These are phyloP conservation scores for Massospora cicadina DNA, from an alignment of 371 early-diverging fungal genomes.

Conservation along the genomic window DNA sequence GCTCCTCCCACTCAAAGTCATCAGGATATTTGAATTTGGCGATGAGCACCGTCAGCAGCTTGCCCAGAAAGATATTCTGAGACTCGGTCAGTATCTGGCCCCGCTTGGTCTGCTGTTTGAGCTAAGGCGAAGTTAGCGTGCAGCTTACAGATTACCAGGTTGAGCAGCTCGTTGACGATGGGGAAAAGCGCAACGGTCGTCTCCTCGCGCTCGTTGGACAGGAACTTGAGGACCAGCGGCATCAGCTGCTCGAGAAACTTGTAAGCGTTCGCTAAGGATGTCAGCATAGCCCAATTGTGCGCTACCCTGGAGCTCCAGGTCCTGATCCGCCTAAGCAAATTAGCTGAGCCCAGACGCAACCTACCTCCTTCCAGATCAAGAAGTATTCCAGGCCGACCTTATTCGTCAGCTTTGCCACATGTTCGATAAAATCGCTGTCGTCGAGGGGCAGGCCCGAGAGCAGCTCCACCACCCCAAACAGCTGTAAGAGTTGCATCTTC, in stretches of 20 bases:
- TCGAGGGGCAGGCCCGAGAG: conserved; percentile 23
- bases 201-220: conserved; percentile 68
- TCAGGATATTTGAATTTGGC: conserved; percentile 79
- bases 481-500: conserved; percentile 67
- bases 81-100: conserved; percentile 31
- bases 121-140: conserved; percentile 17
- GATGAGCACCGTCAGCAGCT: conserved; percentile 53
- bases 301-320: conserved; percentile 12
- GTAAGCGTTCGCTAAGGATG: conserved; percentile 22
- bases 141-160: conserved; percentile 24
- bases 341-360: background rate
- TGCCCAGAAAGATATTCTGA: conserved; percentile 47
- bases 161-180: conserved; percentile 45
- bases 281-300: conserved; percentile 15
- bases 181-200: conserved; percentile 54
- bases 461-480: conserved; percentile 47
- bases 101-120: conserved; percentile 48
- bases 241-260: conserved; percentile 18
- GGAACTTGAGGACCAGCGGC: conserved; percentile 34
- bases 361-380: conserved; percentile 44
- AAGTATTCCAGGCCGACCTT: conserved; percentile 64
- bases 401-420: conserved; percentile 65
- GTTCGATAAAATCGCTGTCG: conserved; percentile 61
- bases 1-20: conserved; percentile 55
- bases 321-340: conserved; percentile 7